Conservation (phyloP, 495 filamentous ascomycete genomes). For the Talaromyces adpressus region DNA sequence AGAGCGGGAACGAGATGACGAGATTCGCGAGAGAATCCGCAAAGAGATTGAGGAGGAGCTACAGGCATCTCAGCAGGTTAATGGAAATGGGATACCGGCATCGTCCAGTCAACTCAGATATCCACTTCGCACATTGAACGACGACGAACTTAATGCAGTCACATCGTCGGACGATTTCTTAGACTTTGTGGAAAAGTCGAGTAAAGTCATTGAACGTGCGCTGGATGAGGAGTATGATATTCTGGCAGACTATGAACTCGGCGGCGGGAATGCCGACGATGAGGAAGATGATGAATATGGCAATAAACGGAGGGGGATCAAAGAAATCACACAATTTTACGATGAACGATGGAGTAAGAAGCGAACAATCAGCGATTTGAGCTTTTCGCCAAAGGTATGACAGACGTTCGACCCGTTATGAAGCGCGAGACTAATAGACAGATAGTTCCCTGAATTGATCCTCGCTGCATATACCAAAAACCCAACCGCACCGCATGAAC, state of each 20-base stretch:
- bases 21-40: constrained; percentile 75
- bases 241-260: constrained; percentile 84
- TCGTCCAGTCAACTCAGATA: constrained; percentile 50
- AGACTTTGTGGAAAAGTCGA: constrained; percentile 90
- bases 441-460: constrained; percentile 78
- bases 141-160: constrained; percentile 85
- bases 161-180: constrained; percentile 89
- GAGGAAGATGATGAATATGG: constrained; percentile 81
- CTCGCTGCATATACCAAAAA: constrained; percentile 96
- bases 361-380: constrained; percentile 86
- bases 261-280: constrained; percentile 57
- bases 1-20: constrained; percentile 75
- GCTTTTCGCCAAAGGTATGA: constrained; percentile 80
- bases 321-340: constrained; percentile 86
- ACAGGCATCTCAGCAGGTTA: constrained; percentile 54
- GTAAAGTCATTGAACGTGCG: constrained; percentile 94
- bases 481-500: constrained; percentile 88
- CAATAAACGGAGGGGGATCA: constrained; percentile 72
- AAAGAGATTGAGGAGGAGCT: constrained; percentile 91
- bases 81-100: constrained; percentile 42
- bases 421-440: constrained; percentile 2
- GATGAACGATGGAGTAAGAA: constrained; percentile 96
- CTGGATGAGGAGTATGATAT: constrained; percentile 93
- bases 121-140: constrained; percentile 71
- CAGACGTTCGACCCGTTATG: not conserved